Evolutionary conservation across 768 basidiomycete genomes (phyloP), one percentile per base, ranked within the genome.

Genomic region (Tylopilus balloui): DNA sequence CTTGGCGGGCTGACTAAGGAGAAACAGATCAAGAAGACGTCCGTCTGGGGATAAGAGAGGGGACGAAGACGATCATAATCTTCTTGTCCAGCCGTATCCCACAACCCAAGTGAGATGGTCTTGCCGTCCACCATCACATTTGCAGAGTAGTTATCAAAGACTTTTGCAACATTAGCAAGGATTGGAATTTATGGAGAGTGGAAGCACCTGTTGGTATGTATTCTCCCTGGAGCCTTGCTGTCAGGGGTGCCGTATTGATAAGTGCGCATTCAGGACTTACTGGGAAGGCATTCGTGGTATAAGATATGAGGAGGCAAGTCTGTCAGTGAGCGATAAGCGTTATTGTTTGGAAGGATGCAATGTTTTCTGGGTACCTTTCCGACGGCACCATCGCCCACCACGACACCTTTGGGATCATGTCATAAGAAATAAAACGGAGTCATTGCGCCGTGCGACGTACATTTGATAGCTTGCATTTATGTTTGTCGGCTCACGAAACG

Each of bases 51-150:
- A 73, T 99, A 99, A 55, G 92, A 95, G 60, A 99, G 80, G 44
- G 96, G 96, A 59, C 96, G 86, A 59, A 99, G 87, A 37, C 96
- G 87, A 73, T 95, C 92, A 67, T 95, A 99, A 75, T 99, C 95
- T 71, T 99, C 96, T 73, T 99, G 96, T 58, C 96, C 96, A 29
- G 96, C 96, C n/a, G 96, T 99, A 79, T 99, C 96, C 96, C 96
- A 99, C 48, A 99, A 77, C 42, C 95, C 95, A 48, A 98, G 83
- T 52, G 92, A 96, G 64, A 98, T 94, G 45, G 96, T 96, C 78
- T 95, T 94, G 59, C 92, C 92, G 62, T 99, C 96, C 40, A 99
- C 96, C 86, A 97, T 92, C 47, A 99, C 94, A 71, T 94, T 95
- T 52, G 92, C 93, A 47, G 91, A 93, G 67, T 96, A 98, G 75